phyloP scores from a whole-genome alignment of 352 stramenopile genomes.

The Pythium utonaiense region DNA sequence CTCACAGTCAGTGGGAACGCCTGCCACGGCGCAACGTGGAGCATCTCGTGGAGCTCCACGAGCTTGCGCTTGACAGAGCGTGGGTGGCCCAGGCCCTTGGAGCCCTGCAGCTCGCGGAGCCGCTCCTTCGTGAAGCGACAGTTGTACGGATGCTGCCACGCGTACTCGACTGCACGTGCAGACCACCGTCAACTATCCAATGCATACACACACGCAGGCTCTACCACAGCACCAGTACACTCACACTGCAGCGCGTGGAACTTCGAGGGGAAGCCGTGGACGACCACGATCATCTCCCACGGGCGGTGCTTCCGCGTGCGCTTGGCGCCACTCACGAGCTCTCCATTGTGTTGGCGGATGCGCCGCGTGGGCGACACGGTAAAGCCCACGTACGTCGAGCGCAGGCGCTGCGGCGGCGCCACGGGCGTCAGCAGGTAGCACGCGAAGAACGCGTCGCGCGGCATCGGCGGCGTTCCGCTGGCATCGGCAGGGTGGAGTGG shows the following conservation, averaged over 20 bases:
- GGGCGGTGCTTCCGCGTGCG: conserved; percentile 50
- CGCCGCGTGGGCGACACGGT: conserved; percentile 51
- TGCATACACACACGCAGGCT: neutral
- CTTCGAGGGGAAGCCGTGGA: conserved; percentile 78
- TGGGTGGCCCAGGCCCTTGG: conserved; percentile 38
- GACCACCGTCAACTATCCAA: neutral
- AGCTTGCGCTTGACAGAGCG: conserved; percentile 70
- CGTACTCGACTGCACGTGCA: conserved; percentile 55
- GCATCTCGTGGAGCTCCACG: conserved; percentile 60
- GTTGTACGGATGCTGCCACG: conserved; percentile 68
- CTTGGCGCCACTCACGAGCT: conserved; percentile 61
- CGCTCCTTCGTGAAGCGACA: conserved; percentile 50
- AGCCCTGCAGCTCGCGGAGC: conserved; percentile 30
- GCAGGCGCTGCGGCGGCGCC: conserved; percentile 41
- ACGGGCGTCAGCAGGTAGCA: conserved; percentile 75
- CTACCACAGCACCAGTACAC: no score
- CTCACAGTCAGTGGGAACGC: conserved; percentile 44
- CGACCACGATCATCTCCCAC: conserved; percentile 71
- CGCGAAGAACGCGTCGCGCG: conserved; percentile 37
- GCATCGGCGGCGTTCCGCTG: conserved; percentile 16
- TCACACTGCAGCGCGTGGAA: conserved; percentile 72
- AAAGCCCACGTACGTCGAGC: conserved; percentile 70
- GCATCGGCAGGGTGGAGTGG: no score
- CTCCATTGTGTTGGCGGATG: conserved; percentile 74
- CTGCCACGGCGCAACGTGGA: conserved; percentile 50